Conservation (phyloP, 1,284 basidiomycete genomes). For the Tremellales sp. region DNA sequence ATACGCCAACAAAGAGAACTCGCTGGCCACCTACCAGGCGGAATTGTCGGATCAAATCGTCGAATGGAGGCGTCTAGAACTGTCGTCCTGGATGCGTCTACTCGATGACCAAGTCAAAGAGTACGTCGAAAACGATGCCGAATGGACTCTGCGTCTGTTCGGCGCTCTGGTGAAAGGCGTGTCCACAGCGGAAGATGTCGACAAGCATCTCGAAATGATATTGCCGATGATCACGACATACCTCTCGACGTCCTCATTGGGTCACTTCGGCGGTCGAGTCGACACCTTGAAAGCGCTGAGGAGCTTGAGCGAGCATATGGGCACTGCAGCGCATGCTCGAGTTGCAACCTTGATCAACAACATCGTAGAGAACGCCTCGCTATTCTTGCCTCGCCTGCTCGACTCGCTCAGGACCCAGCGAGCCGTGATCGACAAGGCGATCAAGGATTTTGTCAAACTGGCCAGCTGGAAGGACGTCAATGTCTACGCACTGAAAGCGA, state of each 20-base stretch:
- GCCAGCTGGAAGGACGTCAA: constrained; percentile 99
- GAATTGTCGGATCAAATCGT: constrained; percentile 72
- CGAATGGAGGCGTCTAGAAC: constrained; percentile 84
- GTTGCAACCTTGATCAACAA: constrained; percentile 64
- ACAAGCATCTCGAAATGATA: constrained; percentile 57
- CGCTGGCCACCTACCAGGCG: constrained; percentile 65
- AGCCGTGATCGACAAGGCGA: constrained; percentile 68
- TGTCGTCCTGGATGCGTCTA: constrained; percentile 80
- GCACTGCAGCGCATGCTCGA: constrained; percentile 42
- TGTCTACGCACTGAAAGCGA: constrained; percentile 87
- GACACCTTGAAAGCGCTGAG: constrained; percentile 67
- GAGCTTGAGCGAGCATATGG: constrained; percentile 43
- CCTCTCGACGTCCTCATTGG: constrained; percentile 70
- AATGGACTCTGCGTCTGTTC: constrained; percentile 93
- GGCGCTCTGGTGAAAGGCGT: constrained; percentile 70
- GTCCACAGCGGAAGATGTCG: constrained; percentile 51
- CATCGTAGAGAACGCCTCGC: constrained; percentile 63
- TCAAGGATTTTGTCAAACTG: constrained; percentile 82
- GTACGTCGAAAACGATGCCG: constrained; percentile 62
- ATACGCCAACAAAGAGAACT: constrained; percentile 83
- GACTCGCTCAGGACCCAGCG: constrained; percentile 61
- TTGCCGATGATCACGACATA: constrained; percentile 80
- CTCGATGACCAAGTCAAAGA: constrained; percentile 65
- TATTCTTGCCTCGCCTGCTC: constrained; percentile 59
- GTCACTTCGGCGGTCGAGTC: constrained; percentile 73